phyloP scores from a whole-genome alignment of 139 green algal species.

The Axilococcus clingmanii region DNA sequence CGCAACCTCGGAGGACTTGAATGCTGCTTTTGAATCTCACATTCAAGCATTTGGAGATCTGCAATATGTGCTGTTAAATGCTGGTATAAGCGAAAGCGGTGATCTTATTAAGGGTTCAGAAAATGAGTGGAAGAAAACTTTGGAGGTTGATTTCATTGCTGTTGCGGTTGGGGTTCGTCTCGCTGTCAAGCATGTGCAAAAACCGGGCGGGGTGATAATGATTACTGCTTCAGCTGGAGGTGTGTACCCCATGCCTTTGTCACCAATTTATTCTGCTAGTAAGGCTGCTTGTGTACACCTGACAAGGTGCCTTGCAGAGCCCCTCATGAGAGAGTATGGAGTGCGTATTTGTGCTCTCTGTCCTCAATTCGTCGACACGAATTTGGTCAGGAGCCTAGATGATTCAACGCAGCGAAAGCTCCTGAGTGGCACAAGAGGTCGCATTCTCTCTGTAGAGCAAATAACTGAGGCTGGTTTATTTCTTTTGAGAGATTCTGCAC shows the following conservation, averaged over 20 bases:
- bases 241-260: slow-evolving; percentile 59
- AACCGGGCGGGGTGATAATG: slow-evolving; percentile 38
- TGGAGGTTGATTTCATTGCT: slow-evolving; percentile 63
- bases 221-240: slow-evolving; percentile 54
- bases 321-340: slow-evolving; percentile 22
- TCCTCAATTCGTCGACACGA: slow-evolving; percentile 58
- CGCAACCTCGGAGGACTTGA: slow-evolving; percentile 17
- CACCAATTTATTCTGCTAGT: slow-evolving; percentile 61
- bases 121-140: slow-evolving; percentile 38
- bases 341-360: slow-evolving; percentile 50
- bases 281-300: slow-evolving; percentile 69
- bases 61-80: slow-evolving; percentile 59
- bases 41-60: slow-evolving; percentile 26
- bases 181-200: slow-evolving; percentile 21
- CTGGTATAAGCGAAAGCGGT: slow-evolving; percentile 54
- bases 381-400: slow-evolving; percentile 47
- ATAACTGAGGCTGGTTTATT: slow-evolving; percentile 21
- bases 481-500: slow-evolving; percentile 29
- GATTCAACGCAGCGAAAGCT: too few species aligned
- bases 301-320: slow-evolving; percentile 29
- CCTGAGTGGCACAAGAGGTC: background rate
- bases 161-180: slow-evolving; percentile 35
- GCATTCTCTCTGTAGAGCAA: slow-evolving; percentile 15
- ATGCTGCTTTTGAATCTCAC: slow-evolving; percentile 34
- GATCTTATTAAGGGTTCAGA: slow-evolving; percentile 19